These are phyloP conservation scores for Gossypium davidsonii DNA, from an alignment of 441 rosid genomes.

Conservation along the genomic window DNA sequence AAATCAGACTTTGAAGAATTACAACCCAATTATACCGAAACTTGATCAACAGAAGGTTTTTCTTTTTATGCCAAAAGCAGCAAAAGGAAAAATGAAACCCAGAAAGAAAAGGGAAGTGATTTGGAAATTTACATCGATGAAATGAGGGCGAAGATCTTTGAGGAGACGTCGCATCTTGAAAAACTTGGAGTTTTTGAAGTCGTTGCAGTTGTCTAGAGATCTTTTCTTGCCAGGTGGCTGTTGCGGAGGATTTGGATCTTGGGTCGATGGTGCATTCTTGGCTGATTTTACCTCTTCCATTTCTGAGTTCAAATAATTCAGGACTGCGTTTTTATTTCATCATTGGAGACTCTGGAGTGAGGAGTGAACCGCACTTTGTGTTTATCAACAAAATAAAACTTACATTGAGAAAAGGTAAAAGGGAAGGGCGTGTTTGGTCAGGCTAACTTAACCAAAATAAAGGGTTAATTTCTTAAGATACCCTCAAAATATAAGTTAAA, in stretches of 20 bases:
- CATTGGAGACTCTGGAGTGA: not conserved
- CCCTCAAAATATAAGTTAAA: no score
- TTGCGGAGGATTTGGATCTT: slow-evolving; percentile 8
- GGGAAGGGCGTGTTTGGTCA: not conserved
- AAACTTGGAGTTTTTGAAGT: slow-evolving; percentile 40
- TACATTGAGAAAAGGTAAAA: not conserved
- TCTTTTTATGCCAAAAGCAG: not conserved
- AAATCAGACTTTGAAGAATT: not conserved
- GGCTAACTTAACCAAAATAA: no score
- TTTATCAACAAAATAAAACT: no score
- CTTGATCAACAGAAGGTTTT: not conserved
- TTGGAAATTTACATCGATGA: slow-evolving; percentile 50
- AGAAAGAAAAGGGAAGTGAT: not conserved
- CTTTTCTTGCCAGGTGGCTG: slow-evolving; percentile 41
- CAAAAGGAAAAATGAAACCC: not conserved
- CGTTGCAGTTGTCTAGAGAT: slow-evolving; percentile 33
- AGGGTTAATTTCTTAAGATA: no score
- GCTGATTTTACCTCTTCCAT: slow-evolving; percentile 12
- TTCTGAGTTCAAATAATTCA: not conserved
- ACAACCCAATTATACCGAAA: slow-evolving; percentile 2
- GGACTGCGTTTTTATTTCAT: no score
- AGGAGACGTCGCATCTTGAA: slow-evolving; percentile 67
- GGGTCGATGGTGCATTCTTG: not conserved
- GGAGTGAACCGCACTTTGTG: not conserved
- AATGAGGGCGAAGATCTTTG: slow-evolving; percentile 68